These are phyloP conservation scores for Podochytrium sp. DNA, from an alignment of 192 early-diverging fungal genomes.

Conservation along the genomic window DNA sequence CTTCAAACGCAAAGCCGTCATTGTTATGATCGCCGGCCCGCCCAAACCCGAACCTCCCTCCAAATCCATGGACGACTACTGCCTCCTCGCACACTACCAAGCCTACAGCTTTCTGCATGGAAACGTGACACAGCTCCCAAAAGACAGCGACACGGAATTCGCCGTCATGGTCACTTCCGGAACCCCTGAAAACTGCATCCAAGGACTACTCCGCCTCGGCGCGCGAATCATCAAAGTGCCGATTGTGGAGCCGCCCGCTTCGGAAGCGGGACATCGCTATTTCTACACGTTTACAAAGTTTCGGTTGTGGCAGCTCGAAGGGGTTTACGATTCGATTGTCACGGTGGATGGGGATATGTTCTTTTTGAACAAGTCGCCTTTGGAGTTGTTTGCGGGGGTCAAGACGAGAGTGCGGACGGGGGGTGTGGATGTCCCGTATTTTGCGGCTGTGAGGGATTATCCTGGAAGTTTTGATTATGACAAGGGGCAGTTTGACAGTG, in stretches of 20 bases:
- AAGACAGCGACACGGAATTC: background rate
- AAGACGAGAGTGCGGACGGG: background rate
- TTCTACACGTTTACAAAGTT: conserved; percentile 3
- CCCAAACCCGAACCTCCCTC: background rate
- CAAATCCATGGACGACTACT: background rate
- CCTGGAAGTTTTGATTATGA: background rate
- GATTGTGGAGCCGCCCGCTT: background rate
- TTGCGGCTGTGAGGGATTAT: background rate
- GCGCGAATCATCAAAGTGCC: background rate
- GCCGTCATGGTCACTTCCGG: background rate
- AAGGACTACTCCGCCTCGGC: background rate
- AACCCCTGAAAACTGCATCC: background rate
- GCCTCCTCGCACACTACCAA: background rate
- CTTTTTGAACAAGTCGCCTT: background rate
- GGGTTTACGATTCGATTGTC: background rate
- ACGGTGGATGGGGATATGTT: background rate
- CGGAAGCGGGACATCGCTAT: background rate
- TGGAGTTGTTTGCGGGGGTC: background rate
- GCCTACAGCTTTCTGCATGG: background rate
- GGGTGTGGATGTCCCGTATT: background rate
- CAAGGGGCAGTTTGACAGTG: background rate
- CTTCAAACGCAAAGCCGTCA: background rate
- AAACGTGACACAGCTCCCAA: background rate
- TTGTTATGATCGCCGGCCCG: background rate
- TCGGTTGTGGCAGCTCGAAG: conserved; percentile 6